Conservation (phyloP, 83 land plant genomes). For the Larix sibirica region DNA sequence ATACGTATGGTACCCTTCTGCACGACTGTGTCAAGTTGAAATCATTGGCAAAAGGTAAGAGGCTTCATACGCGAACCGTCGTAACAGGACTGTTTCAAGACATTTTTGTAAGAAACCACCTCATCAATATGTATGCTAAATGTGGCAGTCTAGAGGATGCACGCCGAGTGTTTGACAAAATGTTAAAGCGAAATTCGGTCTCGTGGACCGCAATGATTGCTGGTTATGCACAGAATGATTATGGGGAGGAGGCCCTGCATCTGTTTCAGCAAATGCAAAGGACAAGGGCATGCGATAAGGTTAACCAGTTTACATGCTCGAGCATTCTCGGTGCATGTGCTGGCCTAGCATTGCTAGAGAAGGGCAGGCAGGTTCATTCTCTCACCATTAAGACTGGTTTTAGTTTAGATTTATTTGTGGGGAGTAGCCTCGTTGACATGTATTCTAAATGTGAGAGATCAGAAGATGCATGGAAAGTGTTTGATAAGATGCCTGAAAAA, state of each 20-base stretch:
- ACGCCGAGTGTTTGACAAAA: slow-evolving; percentile 38
- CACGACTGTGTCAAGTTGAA: slow-evolving; percentile 10
- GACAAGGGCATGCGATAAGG: background rate
- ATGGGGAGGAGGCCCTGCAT: slow-evolving; percentile 26
- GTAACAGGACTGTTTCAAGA: background rate
- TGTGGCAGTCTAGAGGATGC: slow-evolving; percentile 48
- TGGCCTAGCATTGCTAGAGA: slow-evolving; percentile 1
- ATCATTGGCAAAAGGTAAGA: background rate
- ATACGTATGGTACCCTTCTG: background rate
- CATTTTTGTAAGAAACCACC: slow-evolving; percentile 32
- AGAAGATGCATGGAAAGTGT: slow-evolving; percentile 10
- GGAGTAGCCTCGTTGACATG: slow-evolving; percentile 20
- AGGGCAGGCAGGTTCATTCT: slow-evolving; percentile 24
- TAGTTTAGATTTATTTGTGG: background rate
- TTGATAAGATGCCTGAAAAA: background rate
- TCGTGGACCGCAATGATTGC: slow-evolving; percentile 56
- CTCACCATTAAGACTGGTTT: slow-evolving; percentile 10
- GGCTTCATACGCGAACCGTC: background rate
- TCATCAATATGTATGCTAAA: slow-evolving; percentile 54
- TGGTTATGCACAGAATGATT: slow-evolving; percentile 33
- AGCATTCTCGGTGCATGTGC: slow-evolving; percentile 18
- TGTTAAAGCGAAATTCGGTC: slow-evolving; percentile 39
- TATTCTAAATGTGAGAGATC: slow-evolving; percentile 19
- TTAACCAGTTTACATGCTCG: background rate
- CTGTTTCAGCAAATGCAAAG: slow-evolving; percentile 28